Percentiles rank a stretch among this genome's conserved stretches.
phyloP scores from a whole-genome alignment of 2,329 filamentous ascomycete species.

The Knoxdaviesia proteae region DNA sequence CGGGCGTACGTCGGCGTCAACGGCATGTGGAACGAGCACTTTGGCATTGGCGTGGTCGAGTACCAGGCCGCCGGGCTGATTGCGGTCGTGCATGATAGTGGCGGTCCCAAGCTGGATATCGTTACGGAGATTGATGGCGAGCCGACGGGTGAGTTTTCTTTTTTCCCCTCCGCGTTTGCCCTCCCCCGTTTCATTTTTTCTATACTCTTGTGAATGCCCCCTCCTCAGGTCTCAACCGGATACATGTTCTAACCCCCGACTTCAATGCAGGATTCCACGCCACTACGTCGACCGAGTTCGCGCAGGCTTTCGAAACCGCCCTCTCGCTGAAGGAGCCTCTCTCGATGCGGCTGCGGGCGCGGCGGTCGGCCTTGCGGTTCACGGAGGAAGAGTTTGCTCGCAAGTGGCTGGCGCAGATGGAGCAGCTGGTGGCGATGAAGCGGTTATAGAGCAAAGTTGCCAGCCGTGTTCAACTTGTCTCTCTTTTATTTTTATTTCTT shows the following conservation, averaged over 20 bases:
- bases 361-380: constrained; percentile 63
- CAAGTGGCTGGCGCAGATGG: constrained; percentile 59
- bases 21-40: constrained; percentile 99
- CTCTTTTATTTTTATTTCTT: neutral
- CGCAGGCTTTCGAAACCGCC: constrained; percentile 58
- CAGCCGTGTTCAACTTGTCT: neutral
- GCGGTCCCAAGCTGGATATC: constrained; percentile 84
- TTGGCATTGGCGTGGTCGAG: constrained; percentile 94
- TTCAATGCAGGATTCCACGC: constrained; percentile 55
- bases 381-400: constrained; percentile 68
- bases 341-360: constrained; percentile 54
- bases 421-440: constrained; percentile 38
- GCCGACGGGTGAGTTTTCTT: constrained; percentile 41
- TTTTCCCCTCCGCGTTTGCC: neutral
- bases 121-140: constrained; percentile 61
- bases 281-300: constrained; percentile 58
- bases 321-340: constrained; percentile 51
- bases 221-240: no score
- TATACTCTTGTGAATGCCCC: no score
- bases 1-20: constrained; percentile 75
- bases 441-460: constrained; percentile 4
- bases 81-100: constrained; percentile 79
- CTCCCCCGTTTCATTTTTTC: no score
- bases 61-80: constrained; percentile 92
- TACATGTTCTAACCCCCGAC: constrained; percentile 5